Evolutionary conservation across 2,329 filamentous ascomycete species (phyloP).

Genomic region (Colletotrichum nymphaeae): DNA sequence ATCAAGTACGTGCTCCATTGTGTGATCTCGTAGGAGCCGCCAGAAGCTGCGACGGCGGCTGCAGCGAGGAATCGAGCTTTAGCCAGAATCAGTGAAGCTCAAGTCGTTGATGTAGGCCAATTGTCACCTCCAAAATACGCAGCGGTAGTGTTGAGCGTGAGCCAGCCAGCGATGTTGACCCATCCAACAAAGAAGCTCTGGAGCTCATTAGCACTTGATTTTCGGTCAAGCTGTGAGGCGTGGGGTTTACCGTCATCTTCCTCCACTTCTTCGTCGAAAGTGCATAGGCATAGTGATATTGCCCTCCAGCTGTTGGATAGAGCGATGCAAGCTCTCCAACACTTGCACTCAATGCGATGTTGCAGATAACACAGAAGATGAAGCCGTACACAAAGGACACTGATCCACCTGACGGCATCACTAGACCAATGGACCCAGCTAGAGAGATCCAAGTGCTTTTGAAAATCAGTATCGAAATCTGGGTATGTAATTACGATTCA

Average conservation of each 20-base stretch:
- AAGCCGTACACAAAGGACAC: constrained; percentile 58
- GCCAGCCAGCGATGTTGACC: constrained; percentile 59
- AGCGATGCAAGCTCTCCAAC: constrained; percentile 56
- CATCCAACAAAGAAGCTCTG: constrained; percentile 57
- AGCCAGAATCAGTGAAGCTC: background rate
- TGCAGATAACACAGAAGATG: constrained; percentile 57
- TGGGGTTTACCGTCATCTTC: constrained; percentile 45
- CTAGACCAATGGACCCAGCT: constrained; percentile 54
- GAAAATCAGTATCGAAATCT: background rate
- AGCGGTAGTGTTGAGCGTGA: constrained; percentile 55
- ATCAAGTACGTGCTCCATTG: constrained; percentile 55
- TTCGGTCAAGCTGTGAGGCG: background rate
- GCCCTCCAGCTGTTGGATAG: constrained; percentile 59
- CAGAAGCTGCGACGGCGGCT: constrained; percentile 52
- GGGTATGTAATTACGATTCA: background rate
- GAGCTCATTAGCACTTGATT: background rate
- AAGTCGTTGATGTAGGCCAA: background rate
- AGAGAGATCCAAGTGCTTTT: constrained; percentile 52
- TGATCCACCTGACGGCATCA: constrained; percentile 54
- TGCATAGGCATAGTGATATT: constrained; percentile 58
- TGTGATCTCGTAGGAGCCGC: constrained; percentile 49
- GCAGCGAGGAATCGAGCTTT: constrained; percentile 56
- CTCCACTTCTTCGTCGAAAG: constrained; percentile 52
- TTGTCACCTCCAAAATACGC: constrained; percentile 54
- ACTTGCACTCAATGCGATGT: constrained; percentile 53